Evolutionary conservation across 768 basidiomycete genomes (phyloP), one percentile per base, ranked within the genome.

Genomic region (Punctularia strigosozonata): DNA sequence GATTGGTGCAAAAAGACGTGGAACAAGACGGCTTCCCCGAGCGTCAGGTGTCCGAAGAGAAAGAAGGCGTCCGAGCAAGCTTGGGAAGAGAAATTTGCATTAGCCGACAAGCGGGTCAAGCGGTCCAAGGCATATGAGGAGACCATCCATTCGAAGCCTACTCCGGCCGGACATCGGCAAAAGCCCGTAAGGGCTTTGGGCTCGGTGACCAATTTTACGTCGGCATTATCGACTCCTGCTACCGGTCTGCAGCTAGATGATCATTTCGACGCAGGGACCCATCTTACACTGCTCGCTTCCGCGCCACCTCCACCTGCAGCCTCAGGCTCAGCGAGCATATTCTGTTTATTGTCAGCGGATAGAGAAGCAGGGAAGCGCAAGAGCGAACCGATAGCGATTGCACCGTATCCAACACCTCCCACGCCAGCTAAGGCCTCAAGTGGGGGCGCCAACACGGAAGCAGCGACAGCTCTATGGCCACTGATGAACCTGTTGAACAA

Each of bases 1-100:
- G 73, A 78, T 35, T 68, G 62, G 58, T 53, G 51, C 28, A 58
- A 50, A 5, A 36, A 38, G 4, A 40, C 71, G 38, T 72, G 65
- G 62, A 57, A 59, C 13, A 62, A 63, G 26, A 53, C 60, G 4
- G 44, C 50, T 1, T 65, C 62, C 4, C 64, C 69, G 6, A 56
- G 62, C 28, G 57, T 59, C 15, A 61, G 57, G 25, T 61, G 58
- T 25, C 44, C 56, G 2, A 23, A 48, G 24, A 70, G 70, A 51
- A 61, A 61, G 36, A 65, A 63, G 51, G 53, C 51, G 14, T 50
- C 56, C 35, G 53, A 55, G 21, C 61, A 63, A 13, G 44, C 53
- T 18, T 75, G 69, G 71, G 57, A 67, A 43, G 57, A 58, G 25
- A 66, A 59, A 44, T 52, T 72, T 36, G 59, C 47, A 40, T 21